Conservation (phyloP, 208 protist genomes). For the Herpetomonas tarakana region DNA sequence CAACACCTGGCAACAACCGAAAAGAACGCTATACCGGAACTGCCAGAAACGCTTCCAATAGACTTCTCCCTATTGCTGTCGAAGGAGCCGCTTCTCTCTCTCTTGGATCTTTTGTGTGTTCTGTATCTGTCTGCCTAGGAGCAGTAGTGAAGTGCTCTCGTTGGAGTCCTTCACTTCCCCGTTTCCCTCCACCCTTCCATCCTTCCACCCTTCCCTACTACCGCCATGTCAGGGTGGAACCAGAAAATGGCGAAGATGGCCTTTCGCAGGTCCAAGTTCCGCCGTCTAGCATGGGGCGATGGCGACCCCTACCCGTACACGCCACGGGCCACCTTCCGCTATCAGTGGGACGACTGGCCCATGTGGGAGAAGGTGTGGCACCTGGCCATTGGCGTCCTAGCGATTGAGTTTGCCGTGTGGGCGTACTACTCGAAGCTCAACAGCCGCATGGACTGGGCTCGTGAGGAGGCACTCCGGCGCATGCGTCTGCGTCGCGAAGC, state of each 20-base stretch:
- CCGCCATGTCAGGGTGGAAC: slow-evolving; percentile 79
- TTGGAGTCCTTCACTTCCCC: slow-evolving; percentile 1
- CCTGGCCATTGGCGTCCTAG: slow-evolving; percentile 48
- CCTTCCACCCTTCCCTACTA: neutral
- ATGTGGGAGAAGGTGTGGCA: slow-evolving; percentile 91
- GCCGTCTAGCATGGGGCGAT: slow-evolving; percentile 85
- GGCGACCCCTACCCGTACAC: slow-evolving; percentile 90
- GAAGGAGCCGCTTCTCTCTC: too few species aligned
- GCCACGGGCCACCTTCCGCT: slow-evolving; percentile 85
- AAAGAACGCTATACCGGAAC: too few species aligned
- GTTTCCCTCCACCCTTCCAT: neutral
- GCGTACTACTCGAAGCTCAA: slow-evolving; percentile 86
- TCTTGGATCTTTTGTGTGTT: too few species aligned
- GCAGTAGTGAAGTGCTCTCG: too few species aligned
- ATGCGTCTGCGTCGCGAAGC: slow-evolving; percentile 87
- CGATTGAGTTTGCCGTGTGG: slow-evolving; percentile 73
- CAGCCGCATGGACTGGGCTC: slow-evolving; percentile 85
- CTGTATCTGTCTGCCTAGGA: too few species aligned
- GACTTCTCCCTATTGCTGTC: too few species aligned
- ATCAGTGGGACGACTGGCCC: slow-evolving; percentile 90
- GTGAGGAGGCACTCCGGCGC: slow-evolving; percentile 85
- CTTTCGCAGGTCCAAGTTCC: slow-evolving; percentile 85
- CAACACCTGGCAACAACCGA: too few species aligned
- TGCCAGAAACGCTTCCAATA: too few species aligned
- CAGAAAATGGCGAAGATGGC: slow-evolving; percentile 91